Evolutionary conservation across 208 protist genomes (phyloP).

Genomic region (Acanthamoeba lenticulata): DNA sequence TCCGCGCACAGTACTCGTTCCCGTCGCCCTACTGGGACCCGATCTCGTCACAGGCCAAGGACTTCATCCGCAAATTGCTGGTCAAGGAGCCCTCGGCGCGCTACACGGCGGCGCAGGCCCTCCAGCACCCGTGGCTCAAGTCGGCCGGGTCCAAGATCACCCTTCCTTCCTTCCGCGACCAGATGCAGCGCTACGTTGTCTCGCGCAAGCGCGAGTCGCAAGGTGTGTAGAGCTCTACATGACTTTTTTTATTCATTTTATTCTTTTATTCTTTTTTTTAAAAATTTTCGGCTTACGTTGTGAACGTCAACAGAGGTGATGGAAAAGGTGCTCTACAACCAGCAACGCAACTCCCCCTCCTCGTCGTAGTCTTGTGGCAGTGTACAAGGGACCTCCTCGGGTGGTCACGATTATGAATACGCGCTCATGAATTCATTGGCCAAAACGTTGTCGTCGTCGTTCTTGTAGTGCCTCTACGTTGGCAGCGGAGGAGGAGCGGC

Average conservation of each 20-base stretch:
- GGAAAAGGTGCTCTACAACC: background rate
- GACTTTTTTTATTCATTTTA: too few species aligned
- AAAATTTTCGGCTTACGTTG: background rate
- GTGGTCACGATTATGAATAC: background rate
- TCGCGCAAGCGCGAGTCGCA: background rate
- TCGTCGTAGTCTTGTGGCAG: background rate
- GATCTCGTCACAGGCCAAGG: constrained; percentile 50
- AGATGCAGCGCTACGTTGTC: constrained; percentile 37
- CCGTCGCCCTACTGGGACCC: constrained; percentile 68
- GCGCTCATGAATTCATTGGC: background rate
- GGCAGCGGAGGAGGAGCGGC: too few species aligned
- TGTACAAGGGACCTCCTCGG: too few species aligned
- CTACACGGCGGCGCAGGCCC: constrained; percentile 75
- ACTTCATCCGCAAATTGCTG: constrained; percentile 83
- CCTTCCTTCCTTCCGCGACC: background rate
- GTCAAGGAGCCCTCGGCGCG: constrained; percentile 75
- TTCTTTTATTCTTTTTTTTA: too few species aligned
- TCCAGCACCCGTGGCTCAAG: constrained; percentile 82
- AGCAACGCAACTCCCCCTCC: background rate
- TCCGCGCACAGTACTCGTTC: constrained; percentile 58
- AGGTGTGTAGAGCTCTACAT: too few species aligned
- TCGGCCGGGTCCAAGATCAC: background rate
- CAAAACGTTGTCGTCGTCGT: too few species aligned
- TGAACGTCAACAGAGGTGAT: background rate
- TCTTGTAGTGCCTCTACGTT: too few species aligned